Evolutionary conservation across 2,329 filamentous ascomycete genomes (phyloP).

Genomic region (Penicillium brasilianum): DNA sequence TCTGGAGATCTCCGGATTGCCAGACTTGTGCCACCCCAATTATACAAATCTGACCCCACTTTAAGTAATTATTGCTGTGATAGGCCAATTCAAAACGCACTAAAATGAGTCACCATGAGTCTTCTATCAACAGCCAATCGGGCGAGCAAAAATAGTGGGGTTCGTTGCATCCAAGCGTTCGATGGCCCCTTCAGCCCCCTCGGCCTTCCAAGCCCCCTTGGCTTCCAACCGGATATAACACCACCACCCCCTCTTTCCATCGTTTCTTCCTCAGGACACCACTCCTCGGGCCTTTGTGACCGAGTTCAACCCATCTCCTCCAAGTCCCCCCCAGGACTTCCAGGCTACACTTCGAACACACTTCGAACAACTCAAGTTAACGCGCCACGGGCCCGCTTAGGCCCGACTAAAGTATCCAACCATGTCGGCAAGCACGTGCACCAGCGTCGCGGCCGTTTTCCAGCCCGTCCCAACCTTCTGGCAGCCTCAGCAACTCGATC

Average conservation of each 20-base stretch:
- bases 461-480: slow-evolving; percentile 23
- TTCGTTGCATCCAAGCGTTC: not conserved
- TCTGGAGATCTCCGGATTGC: slow-evolving; percentile 1
- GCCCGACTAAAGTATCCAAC: slow-evolving; percentile 33
- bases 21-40: not conserved
- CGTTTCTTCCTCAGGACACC: slow-evolving; percentile 31
- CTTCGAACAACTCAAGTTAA: not conserved
- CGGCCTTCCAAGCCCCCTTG: not conserved
- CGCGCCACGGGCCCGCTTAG: slow-evolving; percentile 34
- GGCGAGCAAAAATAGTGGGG: not conserved
- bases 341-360: too few relatives aligned
- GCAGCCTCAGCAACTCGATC: slow-evolving; percentile 22
- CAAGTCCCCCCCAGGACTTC: slow-evolving; percentile 11
- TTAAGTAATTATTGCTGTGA: not conserved
- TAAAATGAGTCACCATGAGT: slow-evolving; percentile 39
- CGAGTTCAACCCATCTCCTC: slow-evolving; percentile 15
- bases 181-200: slow-evolving; percentile 8
- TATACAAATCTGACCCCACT: not conserved
- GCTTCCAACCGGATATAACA: slow-evolving; percentile 23
- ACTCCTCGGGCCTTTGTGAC: slow-evolving; percentile 23
- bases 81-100: slow-evolving; percentile 18
- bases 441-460: slow-evolving; percentile 24
- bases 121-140: slow-evolving; percentile 13
- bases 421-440: slow-evolving; percentile 31
- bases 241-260: not conserved